Percentiles rank a stretch among this genome's conserved stretches.
Evolutionary conservation across 2,329 filamentous ascomycete genomes (phyloP).

Genomic region (Penicillium glabrum): DNA sequence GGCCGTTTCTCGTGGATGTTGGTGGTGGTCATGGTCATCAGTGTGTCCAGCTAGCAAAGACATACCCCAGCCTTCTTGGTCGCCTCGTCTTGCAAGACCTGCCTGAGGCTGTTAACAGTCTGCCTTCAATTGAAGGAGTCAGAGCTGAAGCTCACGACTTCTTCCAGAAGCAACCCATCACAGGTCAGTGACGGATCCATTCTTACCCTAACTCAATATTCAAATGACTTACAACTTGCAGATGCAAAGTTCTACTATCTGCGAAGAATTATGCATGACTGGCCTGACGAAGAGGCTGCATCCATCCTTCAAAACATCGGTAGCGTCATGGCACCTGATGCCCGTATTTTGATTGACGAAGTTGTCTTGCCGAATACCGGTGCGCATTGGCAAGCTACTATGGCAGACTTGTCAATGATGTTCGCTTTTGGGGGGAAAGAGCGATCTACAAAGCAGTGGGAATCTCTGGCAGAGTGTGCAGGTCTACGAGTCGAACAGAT

Average conservation of each 20-base stretch:
- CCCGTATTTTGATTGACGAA: constrained; percentile 47
- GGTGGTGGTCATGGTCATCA: constrained; percentile 45
- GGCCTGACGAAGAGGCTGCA: constrained; percentile 21
- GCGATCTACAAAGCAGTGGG: constrained; percentile 15
- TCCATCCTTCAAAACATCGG: constrained; percentile 36
- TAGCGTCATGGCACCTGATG: constrained; percentile 24
- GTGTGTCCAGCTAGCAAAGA: constrained; percentile 31
- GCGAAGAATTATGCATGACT: constrained; percentile 31
- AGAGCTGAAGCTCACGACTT: constrained; percentile 20
- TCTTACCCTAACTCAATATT: not conserved
- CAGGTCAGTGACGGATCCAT: constrained; percentile 9
- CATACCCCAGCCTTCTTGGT: constrained; percentile 33
- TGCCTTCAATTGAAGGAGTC: constrained; percentile 28
- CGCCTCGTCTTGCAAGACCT: constrained; percentile 45
- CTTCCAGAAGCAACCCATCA: constrained; percentile 24
- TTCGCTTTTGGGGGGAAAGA: constrained; percentile 15
- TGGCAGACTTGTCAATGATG: constrained; percentile 24
- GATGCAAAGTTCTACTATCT: constrained; percentile 31
- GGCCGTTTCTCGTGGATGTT: constrained; percentile 42
- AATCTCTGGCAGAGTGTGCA: constrained; percentile 9
- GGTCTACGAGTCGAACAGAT: constrained; percentile 17
- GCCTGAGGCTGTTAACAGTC: constrained; percentile 29
- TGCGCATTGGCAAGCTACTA: constrained; percentile 15
- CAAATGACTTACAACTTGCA: not conserved
- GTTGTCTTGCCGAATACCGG: constrained; percentile 39